These are phyloP conservation scores for Eimeria zaria DNA, from an alignment of 169 alveolate species.

Conservation along the genomic window DNA sequence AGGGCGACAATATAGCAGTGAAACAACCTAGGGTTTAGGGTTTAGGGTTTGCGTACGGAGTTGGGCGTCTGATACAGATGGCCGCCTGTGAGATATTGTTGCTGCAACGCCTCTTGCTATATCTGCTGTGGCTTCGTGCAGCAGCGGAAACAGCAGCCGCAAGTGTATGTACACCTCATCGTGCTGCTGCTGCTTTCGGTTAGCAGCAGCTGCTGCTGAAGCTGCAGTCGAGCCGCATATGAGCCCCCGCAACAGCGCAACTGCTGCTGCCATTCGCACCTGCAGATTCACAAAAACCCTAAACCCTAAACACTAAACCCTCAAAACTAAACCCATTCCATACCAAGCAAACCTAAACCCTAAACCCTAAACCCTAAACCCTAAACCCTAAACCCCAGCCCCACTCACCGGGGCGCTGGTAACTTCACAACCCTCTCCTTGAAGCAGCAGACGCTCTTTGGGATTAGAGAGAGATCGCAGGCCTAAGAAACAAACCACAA, in stretches of 20 bases:
- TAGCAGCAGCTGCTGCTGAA: background rate
- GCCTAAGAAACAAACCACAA: slow-evolving; percentile 22
- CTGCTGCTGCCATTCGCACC: slow-evolving; percentile 70
- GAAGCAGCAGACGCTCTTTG: slow-evolving; percentile 45
- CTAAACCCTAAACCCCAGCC: background rate
- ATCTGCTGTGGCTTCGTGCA: slow-evolving; percentile 51
- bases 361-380: slow-evolving; percentile 29
- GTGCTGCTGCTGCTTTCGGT: slow-evolving; percentile 22
- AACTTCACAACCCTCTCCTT: slow-evolving; percentile 28
- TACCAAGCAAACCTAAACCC: background rate
- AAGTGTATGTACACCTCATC: slow-evolving; percentile 47
- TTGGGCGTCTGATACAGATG: slow-evolving; percentile 9
- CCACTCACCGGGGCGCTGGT: slow-evolving; percentile 49
- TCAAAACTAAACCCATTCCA: background rate
- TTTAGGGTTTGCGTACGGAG: too few species aligned
- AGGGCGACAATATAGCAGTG: too few species aligned
- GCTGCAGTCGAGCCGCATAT: slow-evolving; percentile 59
- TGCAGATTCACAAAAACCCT: background rate
- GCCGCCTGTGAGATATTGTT: slow-evolving; percentile 18
- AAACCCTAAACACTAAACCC: background rate
- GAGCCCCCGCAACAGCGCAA: slow-evolving; percentile 49
- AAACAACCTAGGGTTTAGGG: too few species aligned
- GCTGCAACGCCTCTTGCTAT: slow-evolving; percentile 27
- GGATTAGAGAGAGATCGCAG: slow-evolving; percentile 19
- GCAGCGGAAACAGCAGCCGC: slow-evolving; percentile 54